Base-by-base conservation (phyloP, 192 early-diverging fungal species). In the Coemansia sp. region DNA sequence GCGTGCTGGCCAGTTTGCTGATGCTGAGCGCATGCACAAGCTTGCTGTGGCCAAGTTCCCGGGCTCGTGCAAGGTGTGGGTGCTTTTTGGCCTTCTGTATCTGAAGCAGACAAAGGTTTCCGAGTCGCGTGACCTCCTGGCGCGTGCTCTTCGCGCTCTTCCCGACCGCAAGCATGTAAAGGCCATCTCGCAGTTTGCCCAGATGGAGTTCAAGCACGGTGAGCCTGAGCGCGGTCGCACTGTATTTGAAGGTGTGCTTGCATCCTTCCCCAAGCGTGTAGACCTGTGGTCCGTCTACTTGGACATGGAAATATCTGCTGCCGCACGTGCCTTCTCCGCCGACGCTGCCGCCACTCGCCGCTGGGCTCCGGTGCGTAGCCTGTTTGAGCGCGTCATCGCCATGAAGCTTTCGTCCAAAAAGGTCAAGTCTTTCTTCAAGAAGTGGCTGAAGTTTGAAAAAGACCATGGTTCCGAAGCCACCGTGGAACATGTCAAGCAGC, bases 401-500 rank as follows among this genome's bases (percentile, higher is more conserved):
- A 82, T 95, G 84, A 96, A 95, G 75, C 84, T 91, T 67, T 95
- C 95, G 22, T 91, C 93, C 24, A 97, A 96, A 86, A 95, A 97
- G 87, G 95, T 97, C 93, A 98, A 97, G 80, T 98, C 94, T 84
- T 89, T 99, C 70, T 98, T 99, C 83, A 99, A 98, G 84, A 94
- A 95, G 82, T 99, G 93, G 87, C 86, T 99, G 56, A 88, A 89
- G 22, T 99, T 92, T 75, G 97, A 99, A 72, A 96, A 96, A 85
- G 85, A 86, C 30, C 80, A 90, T 68, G 95, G 95, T 22, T 84
- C 86, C 50, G 87, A 87, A 5, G 90, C 93, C 42, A 84, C 88
- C 22, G 74, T 94, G 24, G 91, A 94, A 61, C 86, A 92, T 67
- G 97, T 99, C 29, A 98, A 97, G 83, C 74, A 90, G 70, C 83